Evolutionary conservation across 1,284 basidiomycete species (phyloP).

Genomic region (Apiotrichum mycotoxinovorans): DNA sequence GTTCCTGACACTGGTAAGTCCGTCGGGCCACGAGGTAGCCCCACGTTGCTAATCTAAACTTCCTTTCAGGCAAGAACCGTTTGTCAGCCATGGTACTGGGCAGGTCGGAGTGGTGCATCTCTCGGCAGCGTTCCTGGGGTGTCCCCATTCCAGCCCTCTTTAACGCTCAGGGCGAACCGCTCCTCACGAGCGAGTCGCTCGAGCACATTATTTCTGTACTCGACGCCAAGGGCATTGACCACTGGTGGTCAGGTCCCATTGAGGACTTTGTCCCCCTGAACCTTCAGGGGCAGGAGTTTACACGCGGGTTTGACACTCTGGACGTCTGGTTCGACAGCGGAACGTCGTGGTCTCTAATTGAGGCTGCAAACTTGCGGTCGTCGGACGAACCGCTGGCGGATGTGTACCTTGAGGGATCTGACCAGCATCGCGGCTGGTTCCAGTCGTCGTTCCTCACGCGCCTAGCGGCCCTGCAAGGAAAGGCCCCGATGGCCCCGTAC

Average conservation of each 20-base stretch:
- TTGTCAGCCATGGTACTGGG: conserved; percentile 79
- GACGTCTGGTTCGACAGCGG: conserved; percentile 99
- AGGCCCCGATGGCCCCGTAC: conserved; percentile 59
- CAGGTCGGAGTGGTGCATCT: conserved; percentile 99
- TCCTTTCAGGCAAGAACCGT: conserved; percentile 66
- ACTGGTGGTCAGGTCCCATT: conserved; percentile 90
- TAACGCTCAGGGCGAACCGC: conserved; percentile 62
- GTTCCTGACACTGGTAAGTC: conserved; percentile 70
- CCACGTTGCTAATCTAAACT: background rate
- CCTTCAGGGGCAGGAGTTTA: conserved; percentile 56
- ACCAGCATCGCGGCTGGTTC: conserved; percentile 99
- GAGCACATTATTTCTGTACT: conserved; percentile 75
- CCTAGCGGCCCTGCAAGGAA: conserved; percentile 48
- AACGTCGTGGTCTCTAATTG: conserved; percentile 83
- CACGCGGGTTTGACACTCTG: conserved; percentile 87
- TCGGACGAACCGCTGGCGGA: conserved; percentile 62
- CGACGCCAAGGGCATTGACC: conserved; percentile 65
- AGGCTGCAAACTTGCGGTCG: conserved; percentile 24
- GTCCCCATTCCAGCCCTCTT: conserved; percentile 92
- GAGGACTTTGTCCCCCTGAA: conserved; percentile 73
- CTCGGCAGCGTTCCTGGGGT: conserved; percentile 95
- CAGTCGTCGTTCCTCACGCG: conserved; percentile 89
- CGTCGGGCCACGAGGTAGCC: too few species aligned
- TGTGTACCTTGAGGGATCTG: conserved; percentile 90
- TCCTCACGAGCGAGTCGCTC: conserved; percentile 68